Evolutionary conservation across 371 early-diverging fungal species (phyloP).

Genomic region (Capniomyces stellatus): DNA sequence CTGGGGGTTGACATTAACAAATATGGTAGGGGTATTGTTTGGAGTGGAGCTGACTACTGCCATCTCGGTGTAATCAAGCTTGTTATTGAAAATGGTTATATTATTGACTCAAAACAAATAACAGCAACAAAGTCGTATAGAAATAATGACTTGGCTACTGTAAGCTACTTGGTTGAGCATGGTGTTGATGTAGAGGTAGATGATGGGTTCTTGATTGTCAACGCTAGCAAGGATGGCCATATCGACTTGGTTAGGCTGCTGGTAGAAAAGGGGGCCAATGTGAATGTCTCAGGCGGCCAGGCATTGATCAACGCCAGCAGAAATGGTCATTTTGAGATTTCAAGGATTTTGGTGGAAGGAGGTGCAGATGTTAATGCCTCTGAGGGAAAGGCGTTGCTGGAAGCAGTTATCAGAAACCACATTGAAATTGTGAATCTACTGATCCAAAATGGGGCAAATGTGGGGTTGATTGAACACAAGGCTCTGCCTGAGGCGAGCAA

Average conservation of each 20-base stretch:
- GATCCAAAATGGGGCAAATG: background rate
- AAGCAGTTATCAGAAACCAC: background rate
- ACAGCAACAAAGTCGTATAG: no score
- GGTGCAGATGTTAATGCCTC: slow-evolving; percentile 1
- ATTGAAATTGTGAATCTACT: background rate
- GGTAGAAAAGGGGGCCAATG: background rate
- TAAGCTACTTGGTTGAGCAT: background rate
- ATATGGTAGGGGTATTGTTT: no score
- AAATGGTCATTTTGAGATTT: background rate
- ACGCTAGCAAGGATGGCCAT: background rate
- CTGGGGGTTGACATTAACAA: no score
- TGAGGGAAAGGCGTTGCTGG: background rate
- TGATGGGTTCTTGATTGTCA: background rate
- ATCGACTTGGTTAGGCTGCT: background rate
- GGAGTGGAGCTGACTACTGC: no score
- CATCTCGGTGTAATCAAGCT: no score
- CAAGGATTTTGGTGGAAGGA: background rate
- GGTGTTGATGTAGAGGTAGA: background rate
- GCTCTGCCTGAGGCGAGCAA: no score
- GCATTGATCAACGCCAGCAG: background rate
- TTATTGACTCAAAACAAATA: no score
- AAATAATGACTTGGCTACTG: no score
- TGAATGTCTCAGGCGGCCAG: background rate
- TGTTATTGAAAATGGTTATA: no score
- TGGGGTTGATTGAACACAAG: no score